phyloP scores from a whole-genome alignment of 305 asterid species.

The Salvia sclarea region DNA sequence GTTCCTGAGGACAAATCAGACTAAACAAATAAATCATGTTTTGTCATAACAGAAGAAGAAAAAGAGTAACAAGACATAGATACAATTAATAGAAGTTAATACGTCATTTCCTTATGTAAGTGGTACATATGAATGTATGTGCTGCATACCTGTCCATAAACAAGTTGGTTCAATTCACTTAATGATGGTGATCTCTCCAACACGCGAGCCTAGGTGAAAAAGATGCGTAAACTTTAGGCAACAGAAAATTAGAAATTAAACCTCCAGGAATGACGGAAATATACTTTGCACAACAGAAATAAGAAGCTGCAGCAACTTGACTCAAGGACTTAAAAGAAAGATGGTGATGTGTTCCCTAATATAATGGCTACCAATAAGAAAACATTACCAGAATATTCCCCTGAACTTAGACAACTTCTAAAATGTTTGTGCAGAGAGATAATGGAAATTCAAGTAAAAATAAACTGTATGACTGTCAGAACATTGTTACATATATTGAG shows the following conservation, averaged over 20 bases:
- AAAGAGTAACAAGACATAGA: constrained; percentile 14
- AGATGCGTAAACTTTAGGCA: neutral
- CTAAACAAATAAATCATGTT: constrained; percentile 23
- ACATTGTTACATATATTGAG: constrained; percentile 6
- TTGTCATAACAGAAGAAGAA: constrained; percentile 24
- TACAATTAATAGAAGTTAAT: constrained; percentile 3
- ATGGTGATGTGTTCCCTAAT: neutral
- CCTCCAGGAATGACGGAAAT: constrained; percentile 9
- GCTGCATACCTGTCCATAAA: constrained; percentile 81
- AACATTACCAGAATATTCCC: no score
- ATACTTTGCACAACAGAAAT: neutral
- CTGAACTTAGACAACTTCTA: constrained; percentile 7
- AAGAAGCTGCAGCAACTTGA: constrained; percentile 10
- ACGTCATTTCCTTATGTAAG: neutral
- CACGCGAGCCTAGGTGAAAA: constrained; percentile 66
- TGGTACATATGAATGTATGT: constrained; percentile 6
- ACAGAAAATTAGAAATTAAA: neutral
- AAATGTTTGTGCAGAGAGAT: neutral
- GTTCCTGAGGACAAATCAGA: constrained; percentile 65
- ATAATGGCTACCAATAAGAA: neutral
- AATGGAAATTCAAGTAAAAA: neutral
- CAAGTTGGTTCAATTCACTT: constrained; percentile 83
- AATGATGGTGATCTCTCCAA: constrained; percentile 88
- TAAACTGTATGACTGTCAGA: neutral
- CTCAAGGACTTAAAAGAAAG: neutral